Percentiles rank a stretch among this genome's conserved stretches.
Evolutionary conservation across 139 green algal genomes (phyloP).

Genomic region (Chlorella sorokiniana): DNA sequence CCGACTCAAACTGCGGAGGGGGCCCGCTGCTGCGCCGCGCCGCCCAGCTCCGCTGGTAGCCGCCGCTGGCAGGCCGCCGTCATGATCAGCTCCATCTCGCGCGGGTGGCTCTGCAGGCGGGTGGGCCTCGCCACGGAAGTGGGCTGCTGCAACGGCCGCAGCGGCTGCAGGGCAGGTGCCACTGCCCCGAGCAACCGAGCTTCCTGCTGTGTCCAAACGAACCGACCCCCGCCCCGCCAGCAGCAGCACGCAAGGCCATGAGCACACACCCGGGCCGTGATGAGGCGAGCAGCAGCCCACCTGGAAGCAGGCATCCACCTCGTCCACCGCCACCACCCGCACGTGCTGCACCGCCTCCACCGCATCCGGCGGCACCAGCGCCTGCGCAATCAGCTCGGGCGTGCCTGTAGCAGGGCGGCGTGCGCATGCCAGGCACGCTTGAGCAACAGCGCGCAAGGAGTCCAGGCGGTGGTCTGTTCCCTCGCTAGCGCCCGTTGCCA

Average conservation of each 20-base stretch:
- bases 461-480: too few species aligned
- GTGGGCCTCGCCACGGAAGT: too few species aligned
- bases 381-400: conserved; percentile 57
- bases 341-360: conserved; percentile 25
- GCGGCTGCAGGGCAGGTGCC: too few species aligned
- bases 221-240: too few species aligned
- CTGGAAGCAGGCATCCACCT: conserved; percentile 63
- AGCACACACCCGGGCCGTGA: neutral
- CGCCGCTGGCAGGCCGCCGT: conserved; percentile 34
- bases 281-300: conserved; percentile 7
- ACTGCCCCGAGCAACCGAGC: too few species aligned
- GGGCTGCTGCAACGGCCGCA: too few species aligned
- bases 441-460: too few species aligned
- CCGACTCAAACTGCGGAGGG: neutral
- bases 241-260: too few species aligned
- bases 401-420: conserved; percentile 45
- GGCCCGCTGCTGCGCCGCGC: neutral
- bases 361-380: conserved; percentile 11
- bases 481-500: too few species aligned
- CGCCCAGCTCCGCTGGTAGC: neutral
- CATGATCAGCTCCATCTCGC: conserved; percentile 61
- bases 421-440: too few species aligned
- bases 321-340: conserved; percentile 54
- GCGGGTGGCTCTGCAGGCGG: conserved; percentile 39
- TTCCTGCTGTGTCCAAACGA: too few species aligned